Conservation (phyloP, 768 basidiomycete genomes). For the Lentinula sp. region DNA sequence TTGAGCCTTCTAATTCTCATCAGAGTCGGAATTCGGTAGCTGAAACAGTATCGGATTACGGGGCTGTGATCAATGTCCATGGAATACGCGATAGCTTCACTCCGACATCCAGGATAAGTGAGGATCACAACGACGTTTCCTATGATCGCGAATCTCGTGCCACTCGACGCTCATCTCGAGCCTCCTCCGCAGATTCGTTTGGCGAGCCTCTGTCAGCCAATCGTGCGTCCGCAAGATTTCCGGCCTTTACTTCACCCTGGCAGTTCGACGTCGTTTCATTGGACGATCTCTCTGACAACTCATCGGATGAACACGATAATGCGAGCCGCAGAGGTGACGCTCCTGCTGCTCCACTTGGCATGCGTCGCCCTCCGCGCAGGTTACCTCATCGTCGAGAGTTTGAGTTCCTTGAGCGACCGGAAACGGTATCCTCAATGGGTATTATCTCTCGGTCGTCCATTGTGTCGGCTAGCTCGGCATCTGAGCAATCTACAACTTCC, state of each 20-base stretch:
- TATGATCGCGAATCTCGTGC: conserved; percentile 7
- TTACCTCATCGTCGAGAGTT: conserved; percentile 75
- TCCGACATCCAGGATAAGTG: not conserved
- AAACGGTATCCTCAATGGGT: conserved; percentile 77
- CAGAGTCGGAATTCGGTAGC: not conserved
- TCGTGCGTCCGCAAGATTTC: conserved; percentile 30
- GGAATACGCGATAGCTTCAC: not conserved
- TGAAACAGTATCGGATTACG: not conserved
- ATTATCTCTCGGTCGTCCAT: conserved; percentile 58
- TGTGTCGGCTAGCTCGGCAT: conserved; percentile 35
- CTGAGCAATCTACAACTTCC: conserved; percentile 37
- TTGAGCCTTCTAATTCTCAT: conserved; percentile 2
- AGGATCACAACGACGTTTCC: not conserved
- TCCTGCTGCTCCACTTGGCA: conserved; percentile 17
- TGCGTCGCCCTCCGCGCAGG: conserved; percentile 4
- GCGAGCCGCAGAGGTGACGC: conserved; percentile 16
- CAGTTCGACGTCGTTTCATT: conserved; percentile 70
- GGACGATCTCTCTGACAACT: conserved; percentile 77
- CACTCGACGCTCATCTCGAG: conserved; percentile 26
- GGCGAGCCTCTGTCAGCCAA: conserved; percentile 30
- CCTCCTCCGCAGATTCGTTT: conserved; percentile 47
- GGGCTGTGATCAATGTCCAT: not conserved
- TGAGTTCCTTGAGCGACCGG: conserved; percentile 70
- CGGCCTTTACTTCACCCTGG: conserved; percentile 40
- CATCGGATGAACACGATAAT: conserved; percentile 42